Base-by-base conservation (phyloP, 805 yeast genomes). In the Zygotorulaspora sp. region DNA sequence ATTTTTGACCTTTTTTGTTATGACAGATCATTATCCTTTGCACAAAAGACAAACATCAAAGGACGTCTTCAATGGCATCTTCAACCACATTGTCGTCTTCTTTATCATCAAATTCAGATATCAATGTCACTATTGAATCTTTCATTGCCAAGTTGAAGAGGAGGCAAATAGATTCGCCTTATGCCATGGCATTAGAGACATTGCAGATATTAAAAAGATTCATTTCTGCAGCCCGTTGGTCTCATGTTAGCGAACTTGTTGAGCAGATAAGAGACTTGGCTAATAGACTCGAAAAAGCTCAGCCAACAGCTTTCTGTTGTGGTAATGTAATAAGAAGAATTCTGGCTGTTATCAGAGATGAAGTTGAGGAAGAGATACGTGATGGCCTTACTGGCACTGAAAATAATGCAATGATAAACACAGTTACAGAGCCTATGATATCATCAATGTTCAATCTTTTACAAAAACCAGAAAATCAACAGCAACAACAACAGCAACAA, bases 251-350 rank as follows among this genome's bases (percentile, higher is more conserved):
- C 42, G 87, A 84, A 44, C 69, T 90, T 45, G 80, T 90, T 18
- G 63, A 62, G 12, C 77, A 83, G 41, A 77, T 90, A 48, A 77
- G 94, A 51, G 68, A 70, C 38, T 75, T 89, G 13, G 98, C 97
- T 6, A 67, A 67, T 26, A 65, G 73, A 21, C 65, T 92, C 32
- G 77, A 77, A 25, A 75, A 72, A 16, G 95, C 97, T 3, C 92
- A 85, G 55, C 97, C 97, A 6, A 74, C 86, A 47, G 95, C 89
- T 52, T 80, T 88, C 49, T 75, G 88, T 2, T 77, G 89, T 38
- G 97, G 97, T 7, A 92, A 92, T 59, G 81, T 92, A 25, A 83
- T 90, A 12, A 75, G 97, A 58, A 74, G 98, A 57, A 89, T 90
- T 1, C 67, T 92, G 47, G 88, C 95, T 1, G 66, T 85, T 38